Evolutionary conservation across 2,329 filamentous ascomycete species (phyloP).

Genomic region (Penicillium fuscoglaucum): DNA sequence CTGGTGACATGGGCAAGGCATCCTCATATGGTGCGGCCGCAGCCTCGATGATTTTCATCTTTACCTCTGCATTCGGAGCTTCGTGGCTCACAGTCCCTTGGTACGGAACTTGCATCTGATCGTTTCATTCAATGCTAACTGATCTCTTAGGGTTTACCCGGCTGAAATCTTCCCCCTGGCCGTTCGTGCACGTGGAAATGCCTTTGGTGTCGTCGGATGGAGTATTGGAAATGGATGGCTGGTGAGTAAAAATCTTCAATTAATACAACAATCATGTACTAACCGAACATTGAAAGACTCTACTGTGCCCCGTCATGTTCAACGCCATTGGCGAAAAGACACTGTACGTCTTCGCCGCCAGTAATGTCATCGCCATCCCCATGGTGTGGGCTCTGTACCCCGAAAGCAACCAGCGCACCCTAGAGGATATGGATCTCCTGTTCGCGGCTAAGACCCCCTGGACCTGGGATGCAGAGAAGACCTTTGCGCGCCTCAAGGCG

Average conservation of each 20-base stretch:
- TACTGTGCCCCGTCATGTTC: conserved; percentile 63
- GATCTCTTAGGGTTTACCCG: conserved; percentile 54
- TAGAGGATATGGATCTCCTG: conserved; percentile 73
- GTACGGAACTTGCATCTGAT: background rate
- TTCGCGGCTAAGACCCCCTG: conserved; percentile 68
- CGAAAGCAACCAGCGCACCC: conserved; percentile 70
- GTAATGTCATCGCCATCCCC: conserved; percentile 65
- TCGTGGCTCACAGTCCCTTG: conserved; percentile 64
- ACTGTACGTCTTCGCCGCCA: conserved; percentile 70
- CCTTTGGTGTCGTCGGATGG: conserved; percentile 76
- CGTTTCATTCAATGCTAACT: background rate
- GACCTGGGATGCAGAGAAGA: conserved; percentile 70
- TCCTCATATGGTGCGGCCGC: conserved; percentile 63
- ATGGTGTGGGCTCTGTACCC: conserved; percentile 74
- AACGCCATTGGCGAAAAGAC: conserved; percentile 67
- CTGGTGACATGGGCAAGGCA: conserved; percentile 49
- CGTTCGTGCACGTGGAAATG: conserved; percentile 71
- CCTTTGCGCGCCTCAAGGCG: conserved; percentile 62
- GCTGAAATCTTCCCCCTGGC: conserved; percentile 73
- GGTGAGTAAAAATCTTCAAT: conserved; percentile 33
- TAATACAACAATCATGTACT: conserved; percentile 18
- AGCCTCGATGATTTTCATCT: conserved; percentile 70
- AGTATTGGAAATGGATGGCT: conserved; percentile 72
- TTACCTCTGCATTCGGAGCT: conserved; percentile 64
- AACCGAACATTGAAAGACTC: conserved; percentile 32